Percentiles rank a stretch among this genome's conserved stretches.
Evolutionary conservation across 2,329 filamentous ascomycete genomes (phyloP).

Genomic region (Fusarium penzigii): DNA sequence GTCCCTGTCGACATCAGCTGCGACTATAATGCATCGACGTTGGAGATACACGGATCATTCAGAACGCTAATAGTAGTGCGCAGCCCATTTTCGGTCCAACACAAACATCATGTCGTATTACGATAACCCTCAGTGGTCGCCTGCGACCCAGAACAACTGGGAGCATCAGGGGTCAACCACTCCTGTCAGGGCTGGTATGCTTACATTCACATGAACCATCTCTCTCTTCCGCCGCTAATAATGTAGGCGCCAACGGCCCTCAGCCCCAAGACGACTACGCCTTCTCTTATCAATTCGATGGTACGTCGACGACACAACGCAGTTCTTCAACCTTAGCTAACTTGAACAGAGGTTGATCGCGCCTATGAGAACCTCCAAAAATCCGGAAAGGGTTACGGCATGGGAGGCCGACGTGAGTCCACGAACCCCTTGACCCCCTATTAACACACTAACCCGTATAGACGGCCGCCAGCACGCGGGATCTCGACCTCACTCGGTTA

Average conservation of each 20-base stretch:
- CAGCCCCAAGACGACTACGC: conserved; percentile 76
- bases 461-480: conserved; percentile 58
- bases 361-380: conserved; percentile 95
- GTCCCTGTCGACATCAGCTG: not conserved
- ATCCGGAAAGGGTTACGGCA: conserved; percentile 88
- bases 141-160: conserved; percentile 42
- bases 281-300: conserved; percentile 86
- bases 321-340: conserved; percentile 1
- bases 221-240: conserved; percentile 7
- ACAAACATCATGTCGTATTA: conserved; percentile 45
- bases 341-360: conserved; percentile 75
- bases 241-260: conserved; percentile 70
- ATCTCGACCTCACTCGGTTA: conserved; percentile 79
- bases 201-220: conserved; percentile 3
- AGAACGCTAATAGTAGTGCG: not conserved
- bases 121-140: conserved; percentile 46
- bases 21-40: not conserved
- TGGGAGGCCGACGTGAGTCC: conserved; percentile 78
- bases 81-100: conserved; percentile 2
- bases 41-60: not conserved
- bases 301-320: conserved; percentile 53
- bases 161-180: conserved; percentile 46
- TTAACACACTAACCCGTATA: conserved; percentile 84
- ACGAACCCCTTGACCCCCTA: conserved; percentile 65
- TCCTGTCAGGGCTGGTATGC: conserved; percentile 42